Conservation (phyloP, 176 grass and related monocot genomes). For the Microstegium vimineum region DNA sequence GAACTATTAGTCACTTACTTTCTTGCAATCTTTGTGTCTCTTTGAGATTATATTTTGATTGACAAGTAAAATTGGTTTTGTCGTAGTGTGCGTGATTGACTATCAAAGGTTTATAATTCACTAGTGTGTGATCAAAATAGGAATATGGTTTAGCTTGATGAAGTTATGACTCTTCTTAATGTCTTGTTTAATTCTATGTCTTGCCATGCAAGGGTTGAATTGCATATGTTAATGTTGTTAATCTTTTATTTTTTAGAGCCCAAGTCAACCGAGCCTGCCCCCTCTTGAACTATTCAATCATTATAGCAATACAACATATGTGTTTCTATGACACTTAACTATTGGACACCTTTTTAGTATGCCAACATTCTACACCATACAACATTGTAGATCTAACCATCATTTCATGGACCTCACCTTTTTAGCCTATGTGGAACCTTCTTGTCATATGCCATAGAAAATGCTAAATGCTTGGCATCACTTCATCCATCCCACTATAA, state of each 20-base stretch:
- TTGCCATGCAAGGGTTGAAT: not conserved
- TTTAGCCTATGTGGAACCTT: not conserved
- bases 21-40: not conserved
- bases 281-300: not conserved
- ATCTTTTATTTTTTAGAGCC: not conserved
- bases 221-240: not conserved
- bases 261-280: not conserved
- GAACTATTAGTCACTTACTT: not conserved
- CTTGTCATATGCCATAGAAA: not conserved
- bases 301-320: not conserved
- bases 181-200: not conserved
- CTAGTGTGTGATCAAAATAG: not conserved
- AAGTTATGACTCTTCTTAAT: not conserved
- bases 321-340: not conserved
- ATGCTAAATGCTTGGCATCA: not conserved
- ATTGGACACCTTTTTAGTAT: not conserved
- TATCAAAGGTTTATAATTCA: not conserved
- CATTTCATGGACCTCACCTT: not conserved
- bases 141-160: not conserved
- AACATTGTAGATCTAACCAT: not conserved
- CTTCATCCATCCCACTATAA: not conserved
- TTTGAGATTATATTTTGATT: not conserved
- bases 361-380: not conserved
- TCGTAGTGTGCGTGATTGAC: not conserved
- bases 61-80: not conserved